Conservation (phyloP, 2,329 filamentous ascomycete genomes). For the Fusarium secorum region DNA sequence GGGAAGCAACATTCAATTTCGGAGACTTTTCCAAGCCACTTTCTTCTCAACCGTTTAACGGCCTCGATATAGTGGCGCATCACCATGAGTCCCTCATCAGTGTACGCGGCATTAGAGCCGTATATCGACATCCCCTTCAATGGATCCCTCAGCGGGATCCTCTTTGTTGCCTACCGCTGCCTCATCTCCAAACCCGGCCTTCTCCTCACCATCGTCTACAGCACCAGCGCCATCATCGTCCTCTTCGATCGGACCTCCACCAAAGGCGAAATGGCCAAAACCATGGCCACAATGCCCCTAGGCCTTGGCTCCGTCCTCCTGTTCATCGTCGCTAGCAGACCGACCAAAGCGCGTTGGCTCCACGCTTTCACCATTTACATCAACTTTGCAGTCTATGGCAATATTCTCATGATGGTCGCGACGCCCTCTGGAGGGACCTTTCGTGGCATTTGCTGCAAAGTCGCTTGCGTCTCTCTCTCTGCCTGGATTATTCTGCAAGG, state of each 20-base stretch:
- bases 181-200: neutral
- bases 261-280: neutral
- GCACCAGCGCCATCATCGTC: neutral
- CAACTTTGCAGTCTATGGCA: neutral
- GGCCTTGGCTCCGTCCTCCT: neutral
- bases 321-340: neutral
- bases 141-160: neutral
- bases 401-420: constrained; percentile 1
- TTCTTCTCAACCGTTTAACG: neutral
- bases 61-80: neutral
- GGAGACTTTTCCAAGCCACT: neutral
- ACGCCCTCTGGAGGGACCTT: neutral
- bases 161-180: neutral
- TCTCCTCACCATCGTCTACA: neutral
- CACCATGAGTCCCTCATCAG: neutral
- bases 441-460: neutral
- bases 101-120: neutral
- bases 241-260: neutral
- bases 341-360: neutral
- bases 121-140: neutral
- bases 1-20: neutral
- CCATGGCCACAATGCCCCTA: neutral
- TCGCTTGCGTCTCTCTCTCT: neutral
- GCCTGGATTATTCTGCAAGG: neutral
- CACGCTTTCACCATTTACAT: neutral